These are phyloP conservation scores for Thalassiosira livingstoniorum DNA, from an alignment of 352 stramenopile species.

Conservation along the genomic window DNA sequence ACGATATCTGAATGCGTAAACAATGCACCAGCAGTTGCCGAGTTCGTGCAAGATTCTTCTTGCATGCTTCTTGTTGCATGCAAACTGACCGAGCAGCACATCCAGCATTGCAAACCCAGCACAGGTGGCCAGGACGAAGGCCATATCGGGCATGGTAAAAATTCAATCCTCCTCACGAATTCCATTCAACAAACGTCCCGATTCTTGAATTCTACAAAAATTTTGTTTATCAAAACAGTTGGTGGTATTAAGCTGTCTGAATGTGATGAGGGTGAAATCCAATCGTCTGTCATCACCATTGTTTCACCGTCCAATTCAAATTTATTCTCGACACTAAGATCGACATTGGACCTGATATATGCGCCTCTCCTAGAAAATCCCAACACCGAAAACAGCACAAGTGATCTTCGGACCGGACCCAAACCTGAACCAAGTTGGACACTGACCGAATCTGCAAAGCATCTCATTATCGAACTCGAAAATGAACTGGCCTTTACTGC, in stretches of 20 bases:
- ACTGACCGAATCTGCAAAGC: neutral
- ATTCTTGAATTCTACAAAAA: neutral
- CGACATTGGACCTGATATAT: constrained; percentile 1
- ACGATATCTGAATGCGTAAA: neutral
- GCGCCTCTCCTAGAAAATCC: neutral
- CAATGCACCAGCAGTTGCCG: neutral
- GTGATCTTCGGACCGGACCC: too few relatives aligned
- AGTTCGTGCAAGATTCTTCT: constrained; percentile 4
- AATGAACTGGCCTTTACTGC: neutral
- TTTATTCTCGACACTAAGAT: constrained; percentile 3
- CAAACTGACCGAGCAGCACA: too few relatives aligned
- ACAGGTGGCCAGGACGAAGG: neutral
- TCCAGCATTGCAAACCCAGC: neutral
- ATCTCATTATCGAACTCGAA: constrained; percentile 3
- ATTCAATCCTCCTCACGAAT: neutral
- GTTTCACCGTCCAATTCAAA: constrained; percentile 1
- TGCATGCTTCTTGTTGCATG: constrained; percentile 9
- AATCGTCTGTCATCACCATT: constrained; percentile 2
- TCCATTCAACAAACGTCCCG: neutral
- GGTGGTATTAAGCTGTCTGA: neutral
- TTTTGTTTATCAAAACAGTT: neutral
- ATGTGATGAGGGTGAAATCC: neutral
- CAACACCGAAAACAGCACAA: neutral
- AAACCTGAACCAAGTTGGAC: neutral
- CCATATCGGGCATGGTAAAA: too few relatives aligned